Percentiles rank a stretch among this genome's conserved stretches.
Evolutionary conservation across 768 basidiomycete genomes (phyloP).

Genomic region (Amanita exitialis): DNA sequence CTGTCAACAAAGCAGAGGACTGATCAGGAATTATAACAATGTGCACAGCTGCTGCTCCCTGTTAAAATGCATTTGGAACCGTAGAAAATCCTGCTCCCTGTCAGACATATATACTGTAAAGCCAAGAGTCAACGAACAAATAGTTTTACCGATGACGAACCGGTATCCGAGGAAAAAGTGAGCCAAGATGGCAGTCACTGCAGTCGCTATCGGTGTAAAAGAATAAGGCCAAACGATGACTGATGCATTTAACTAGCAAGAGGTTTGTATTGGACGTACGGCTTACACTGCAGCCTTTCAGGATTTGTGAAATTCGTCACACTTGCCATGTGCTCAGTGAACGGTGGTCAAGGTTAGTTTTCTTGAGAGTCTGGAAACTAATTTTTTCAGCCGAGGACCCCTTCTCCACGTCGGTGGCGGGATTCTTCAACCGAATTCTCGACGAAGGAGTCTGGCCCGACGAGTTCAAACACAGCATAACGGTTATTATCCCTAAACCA

Average conservation of each 20-base stretch:
- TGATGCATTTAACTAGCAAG: background rate
- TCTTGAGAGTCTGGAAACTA: too few relatives aligned
- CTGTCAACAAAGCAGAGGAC: too few relatives aligned
- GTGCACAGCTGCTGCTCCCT: too few relatives aligned
- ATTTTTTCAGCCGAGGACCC: too few relatives aligned
- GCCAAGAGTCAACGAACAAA: background rate
- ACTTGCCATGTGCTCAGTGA: background rate
- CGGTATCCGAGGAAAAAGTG: constrained; percentile 5
- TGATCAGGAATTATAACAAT: too few relatives aligned
- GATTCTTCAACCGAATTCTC: too few relatives aligned
- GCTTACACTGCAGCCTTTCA: constrained; percentile 5
- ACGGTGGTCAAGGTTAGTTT: too few relatives aligned
- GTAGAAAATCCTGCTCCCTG: background rate
- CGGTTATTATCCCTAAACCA: too few relatives aligned
- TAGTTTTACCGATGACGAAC: background rate
- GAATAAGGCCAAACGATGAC: constrained; percentile 7
- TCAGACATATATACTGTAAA: background rate
- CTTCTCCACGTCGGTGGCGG: too few relatives aligned
- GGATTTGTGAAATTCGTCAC: constrained; percentile 11
- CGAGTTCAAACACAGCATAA: too few relatives aligned
- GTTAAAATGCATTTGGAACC: background rate
- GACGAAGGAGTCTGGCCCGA: too few relatives aligned
- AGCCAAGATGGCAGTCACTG: constrained; percentile 4
- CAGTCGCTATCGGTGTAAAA: constrained; percentile 8
- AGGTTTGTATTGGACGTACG: background rate